These are phyloP conservation scores for Phytophthora lateralis DNA, from an alignment of 352 stramenopile species.

Conservation along the genomic window DNA sequence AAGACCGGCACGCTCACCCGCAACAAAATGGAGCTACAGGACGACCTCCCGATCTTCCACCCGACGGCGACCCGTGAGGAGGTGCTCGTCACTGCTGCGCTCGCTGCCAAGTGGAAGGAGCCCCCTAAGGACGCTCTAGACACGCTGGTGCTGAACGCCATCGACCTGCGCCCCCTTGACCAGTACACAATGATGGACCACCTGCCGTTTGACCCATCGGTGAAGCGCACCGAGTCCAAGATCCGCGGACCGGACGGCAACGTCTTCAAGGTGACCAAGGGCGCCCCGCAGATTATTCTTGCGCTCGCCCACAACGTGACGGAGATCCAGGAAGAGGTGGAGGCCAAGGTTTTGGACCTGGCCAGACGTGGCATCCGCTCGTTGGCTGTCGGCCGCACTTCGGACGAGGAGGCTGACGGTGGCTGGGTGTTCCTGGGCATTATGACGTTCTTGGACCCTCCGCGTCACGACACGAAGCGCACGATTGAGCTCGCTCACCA, in stretches of 20 bases:
- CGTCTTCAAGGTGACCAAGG: slow-evolving; percentile 95
- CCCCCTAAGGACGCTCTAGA: slow-evolving; percentile 93
- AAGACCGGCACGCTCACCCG: slow-evolving; percentile 96
- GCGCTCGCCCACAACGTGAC: slow-evolving; percentile 73
- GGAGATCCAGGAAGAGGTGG: slow-evolving; percentile 85
- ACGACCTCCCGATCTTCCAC: slow-evolving; percentile 90
- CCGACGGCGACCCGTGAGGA: slow-evolving; percentile 81
- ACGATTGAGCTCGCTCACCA: slow-evolving; percentile 93
- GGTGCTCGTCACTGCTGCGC: slow-evolving; percentile 90
- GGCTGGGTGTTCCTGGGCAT: slow-evolving; percentile 95
- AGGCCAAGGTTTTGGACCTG: slow-evolving; percentile 90
- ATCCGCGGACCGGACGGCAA: slow-evolving; percentile 78
- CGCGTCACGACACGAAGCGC: slow-evolving; percentile 93
- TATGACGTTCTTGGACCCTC: slow-evolving; percentile 96
- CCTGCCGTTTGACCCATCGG: slow-evolving; percentile 79
- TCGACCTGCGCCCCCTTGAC: slow-evolving; percentile 83
- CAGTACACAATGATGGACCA: slow-evolving; percentile 87
- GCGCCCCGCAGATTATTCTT: slow-evolving; percentile 93
- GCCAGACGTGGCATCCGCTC: slow-evolving; percentile 88
- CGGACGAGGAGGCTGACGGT: slow-evolving; percentile 73
- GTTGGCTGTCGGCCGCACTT: slow-evolving; percentile 87
- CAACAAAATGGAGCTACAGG: slow-evolving; percentile 95
- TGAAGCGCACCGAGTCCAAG: slow-evolving; percentile 94
- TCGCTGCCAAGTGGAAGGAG: slow-evolving; percentile 95
- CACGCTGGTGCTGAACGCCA: slow-evolving; percentile 90